phyloP scores from a whole-genome alignment of 768 basidiomycete species.

The Lepiota venenata region DNA sequence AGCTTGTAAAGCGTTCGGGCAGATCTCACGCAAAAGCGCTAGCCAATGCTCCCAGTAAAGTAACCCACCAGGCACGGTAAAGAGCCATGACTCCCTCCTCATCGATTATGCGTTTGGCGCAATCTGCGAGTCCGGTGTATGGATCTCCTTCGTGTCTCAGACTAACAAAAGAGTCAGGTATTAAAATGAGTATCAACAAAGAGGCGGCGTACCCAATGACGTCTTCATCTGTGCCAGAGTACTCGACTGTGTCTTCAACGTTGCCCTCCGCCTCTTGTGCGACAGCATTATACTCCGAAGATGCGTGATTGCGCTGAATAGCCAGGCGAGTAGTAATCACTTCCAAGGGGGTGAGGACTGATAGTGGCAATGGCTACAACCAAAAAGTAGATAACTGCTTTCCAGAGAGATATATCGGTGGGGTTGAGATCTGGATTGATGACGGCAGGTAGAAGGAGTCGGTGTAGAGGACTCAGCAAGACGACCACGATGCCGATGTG shows the following conservation, averaged over 20 bases:
- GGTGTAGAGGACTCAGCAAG: constrained; percentile 42
- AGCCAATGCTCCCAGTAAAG: constrained; percentile 56
- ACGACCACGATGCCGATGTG: constrained; percentile 46
- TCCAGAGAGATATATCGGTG: constrained; percentile 45
- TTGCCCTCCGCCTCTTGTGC: constrained; percentile 72
- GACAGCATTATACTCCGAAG: constrained; percentile 70
- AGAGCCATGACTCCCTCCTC: constrained; percentile 76
- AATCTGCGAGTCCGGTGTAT: constrained; percentile 71
- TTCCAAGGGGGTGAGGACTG: constrained; percentile 72
- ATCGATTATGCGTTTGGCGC: constrained; percentile 68
- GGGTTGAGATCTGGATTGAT: constrained; percentile 27
- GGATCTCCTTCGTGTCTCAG: constrained; percentile 78
- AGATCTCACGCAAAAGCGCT: constrained; percentile 48
- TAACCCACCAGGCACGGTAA: constrained; percentile 87
- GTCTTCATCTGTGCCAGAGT: constrained; percentile 70
- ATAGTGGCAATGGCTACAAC: constrained; percentile 53
- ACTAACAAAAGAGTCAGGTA: constrained; percentile 28
- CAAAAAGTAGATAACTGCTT: constrained; percentile 51
- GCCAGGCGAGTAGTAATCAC: constrained; percentile 77
- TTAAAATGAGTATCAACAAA: neutral
- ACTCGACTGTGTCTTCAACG: constrained; percentile 56
- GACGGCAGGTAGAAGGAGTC: constrained; percentile 41
- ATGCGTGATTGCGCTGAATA: constrained; percentile 82
- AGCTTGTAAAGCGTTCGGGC: too few species aligned
- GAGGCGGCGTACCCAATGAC: constrained; percentile 67